phyloP scores from a whole-genome alignment of 2,329 filamentous ascomycete genomes.

The Aspergillus ustus region DNA sequence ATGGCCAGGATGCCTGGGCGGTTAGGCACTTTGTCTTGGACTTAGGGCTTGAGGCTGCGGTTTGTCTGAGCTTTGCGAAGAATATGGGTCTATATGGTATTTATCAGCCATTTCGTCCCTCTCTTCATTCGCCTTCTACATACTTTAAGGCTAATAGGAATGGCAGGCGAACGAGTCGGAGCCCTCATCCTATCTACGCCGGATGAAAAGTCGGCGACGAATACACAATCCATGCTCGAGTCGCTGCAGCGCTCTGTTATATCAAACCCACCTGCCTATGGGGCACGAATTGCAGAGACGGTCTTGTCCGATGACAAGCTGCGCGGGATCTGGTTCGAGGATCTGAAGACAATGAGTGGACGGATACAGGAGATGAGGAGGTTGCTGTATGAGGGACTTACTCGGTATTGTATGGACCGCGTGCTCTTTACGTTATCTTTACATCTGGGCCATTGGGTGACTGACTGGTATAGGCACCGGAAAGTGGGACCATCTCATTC shows the following conservation, averaged over 20 bases:
- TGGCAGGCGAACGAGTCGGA: slow-evolving; percentile 22
- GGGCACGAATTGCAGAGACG: slow-evolving; percentile 79
- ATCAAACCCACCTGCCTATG: slow-evolving; percentile 91
- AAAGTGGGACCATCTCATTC: slow-evolving; percentile 59
- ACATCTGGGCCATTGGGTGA: slow-evolving; percentile 34
- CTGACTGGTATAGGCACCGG: slow-evolving; percentile 73
- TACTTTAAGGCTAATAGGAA: neutral
- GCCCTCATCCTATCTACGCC: slow-evolving; percentile 11
- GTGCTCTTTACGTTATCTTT: neutral
- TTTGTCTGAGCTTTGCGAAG: slow-evolving; percentile 65
- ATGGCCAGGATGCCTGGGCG: slow-evolving; percentile 34
- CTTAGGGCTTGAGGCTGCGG: slow-evolving; percentile 71
- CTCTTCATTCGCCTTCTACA: slow-evolving; percentile 41
- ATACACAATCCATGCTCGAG: slow-evolving; percentile 21
- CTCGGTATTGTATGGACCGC: neutral
- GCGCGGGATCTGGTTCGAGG: slow-evolving; percentile 85
- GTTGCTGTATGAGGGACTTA: slow-evolving; percentile 67
- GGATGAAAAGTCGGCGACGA: slow-evolving; percentile 3
- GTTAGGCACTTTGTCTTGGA: slow-evolving; percentile 50
- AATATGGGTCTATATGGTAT: slow-evolving; percentile 45
- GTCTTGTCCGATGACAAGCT: slow-evolving; percentile 78
- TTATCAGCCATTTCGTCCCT: neutral
- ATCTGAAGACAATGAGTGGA: slow-evolving; percentile 86
- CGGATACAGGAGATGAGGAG: slow-evolving; percentile 90
- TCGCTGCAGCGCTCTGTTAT: slow-evolving; percentile 69